Evolutionary conservation across 75 land plant species (phyloP).

Genomic region (Pinus tabuliformis): DNA sequence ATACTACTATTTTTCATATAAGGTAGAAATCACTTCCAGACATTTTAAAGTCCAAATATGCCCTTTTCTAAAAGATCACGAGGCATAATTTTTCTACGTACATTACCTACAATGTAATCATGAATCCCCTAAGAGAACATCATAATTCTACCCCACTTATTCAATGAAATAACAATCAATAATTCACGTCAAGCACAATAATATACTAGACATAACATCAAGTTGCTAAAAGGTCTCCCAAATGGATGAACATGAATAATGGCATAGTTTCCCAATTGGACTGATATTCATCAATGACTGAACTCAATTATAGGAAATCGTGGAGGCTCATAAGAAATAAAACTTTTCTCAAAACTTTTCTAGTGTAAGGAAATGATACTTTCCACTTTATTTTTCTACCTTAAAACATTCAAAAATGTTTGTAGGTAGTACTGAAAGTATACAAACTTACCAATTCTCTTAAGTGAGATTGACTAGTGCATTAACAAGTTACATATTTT

Average conservation of each 20-base stretch:
- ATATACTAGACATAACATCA: no score
- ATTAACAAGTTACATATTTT: neutral
- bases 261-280: neutral
- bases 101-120: no score
- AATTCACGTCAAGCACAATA: no score
- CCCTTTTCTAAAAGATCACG: no score
- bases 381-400: neutral
- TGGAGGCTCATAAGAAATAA: constrained; percentile 4
- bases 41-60: no score
- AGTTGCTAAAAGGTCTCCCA: neutral
- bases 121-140: no score
- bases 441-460: neutral
- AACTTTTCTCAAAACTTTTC: constrained; percentile 8
- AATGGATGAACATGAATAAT: neutral
- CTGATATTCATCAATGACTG: neutral
- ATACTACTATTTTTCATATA: no score
- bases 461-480: neutral
- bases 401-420: neutral
- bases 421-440: constrained; percentile 2
- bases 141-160: no score
- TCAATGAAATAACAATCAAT: no score
- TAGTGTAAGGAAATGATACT: neutral
- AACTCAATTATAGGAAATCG: constrained; percentile 3
- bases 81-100: no score
- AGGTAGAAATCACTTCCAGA: no score